Percentiles rank a stretch among this genome's conserved stretches.
Conservation (phyloP, 2,329 filamentous ascomycete species). For the Aphanoascus verrucosus region DNA sequence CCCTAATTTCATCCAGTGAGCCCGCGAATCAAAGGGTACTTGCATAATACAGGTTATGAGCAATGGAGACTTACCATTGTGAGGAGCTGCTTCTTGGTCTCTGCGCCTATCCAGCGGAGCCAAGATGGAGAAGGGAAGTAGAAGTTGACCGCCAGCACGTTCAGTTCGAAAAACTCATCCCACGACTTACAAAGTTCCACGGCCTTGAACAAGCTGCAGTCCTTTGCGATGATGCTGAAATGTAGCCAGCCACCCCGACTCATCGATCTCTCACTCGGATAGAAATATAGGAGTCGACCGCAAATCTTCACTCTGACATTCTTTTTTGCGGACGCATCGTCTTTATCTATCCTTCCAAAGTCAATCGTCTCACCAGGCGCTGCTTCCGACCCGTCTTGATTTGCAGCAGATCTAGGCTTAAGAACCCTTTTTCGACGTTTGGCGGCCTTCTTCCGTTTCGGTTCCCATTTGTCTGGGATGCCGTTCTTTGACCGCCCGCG, state of each 20-base stretch:
- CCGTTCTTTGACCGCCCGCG: slow-evolving; percentile 20
- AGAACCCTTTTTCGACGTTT: slow-evolving; percentile 1
- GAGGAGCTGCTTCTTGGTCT: slow-evolving; percentile 32
- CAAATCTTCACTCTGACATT: slow-evolving; percentile 40
- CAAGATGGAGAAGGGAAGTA: slow-evolving; percentile 42
- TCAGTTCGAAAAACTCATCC: slow-evolving; percentile 43
- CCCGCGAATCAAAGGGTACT: background rate
- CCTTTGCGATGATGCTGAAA: slow-evolving; percentile 42
- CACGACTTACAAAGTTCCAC: slow-evolving; percentile 41
- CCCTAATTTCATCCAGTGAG: slow-evolving; percentile 21
- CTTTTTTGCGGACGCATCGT: slow-evolving; percentile 18
- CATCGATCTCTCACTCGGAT: slow-evolving; percentile 40
- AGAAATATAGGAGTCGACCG: slow-evolving; percentile 43
- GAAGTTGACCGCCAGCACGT: slow-evolving; percentile 36
- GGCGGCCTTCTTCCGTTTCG: slow-evolving; percentile 26
- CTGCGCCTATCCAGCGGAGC: slow-evolving; percentile 26
- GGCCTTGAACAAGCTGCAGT: slow-evolving; percentile 37
- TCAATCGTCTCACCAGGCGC: slow-evolving; percentile 21
- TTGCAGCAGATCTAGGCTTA: background rate
- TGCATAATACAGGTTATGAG: background rate
- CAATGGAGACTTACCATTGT: slow-evolving; percentile 24
- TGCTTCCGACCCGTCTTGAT: slow-evolving; percentile 12
- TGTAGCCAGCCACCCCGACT: slow-evolving; percentile 42
- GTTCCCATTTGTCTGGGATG: slow-evolving; percentile 21
- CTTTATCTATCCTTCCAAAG: slow-evolving; percentile 30